Percentiles rank a stretch among this genome's conserved stretches.
Evolutionary conservation across 140 eudicot genomes (phyloP).

Genomic region (Flaveria floridana): DNA sequence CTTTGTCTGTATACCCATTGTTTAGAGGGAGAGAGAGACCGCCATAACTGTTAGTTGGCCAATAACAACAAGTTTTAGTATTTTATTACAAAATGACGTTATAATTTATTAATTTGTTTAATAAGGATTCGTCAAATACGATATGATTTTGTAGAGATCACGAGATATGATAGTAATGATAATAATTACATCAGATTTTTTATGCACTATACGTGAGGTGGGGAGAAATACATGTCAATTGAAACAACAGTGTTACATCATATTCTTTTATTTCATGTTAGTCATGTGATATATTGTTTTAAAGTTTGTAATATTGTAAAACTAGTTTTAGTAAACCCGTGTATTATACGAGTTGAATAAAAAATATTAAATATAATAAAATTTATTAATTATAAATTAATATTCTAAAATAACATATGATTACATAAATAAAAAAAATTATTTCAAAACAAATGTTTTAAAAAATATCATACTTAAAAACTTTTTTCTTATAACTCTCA

Average conservation of each 20-base stretch:
- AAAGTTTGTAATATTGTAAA: not conserved
- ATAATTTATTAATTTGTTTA: too few species aligned
- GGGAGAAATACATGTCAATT: too few species aligned
- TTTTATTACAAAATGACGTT: not conserved
- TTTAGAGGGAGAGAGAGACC: not conserved
- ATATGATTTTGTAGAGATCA: not conserved
- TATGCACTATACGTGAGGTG: too few species aligned
- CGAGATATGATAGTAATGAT: not conserved
- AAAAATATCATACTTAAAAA: too few species aligned
- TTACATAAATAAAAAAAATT: too few species aligned
- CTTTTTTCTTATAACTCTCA: too few species aligned
- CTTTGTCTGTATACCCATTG: conserved; percentile 1
- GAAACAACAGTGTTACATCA: not conserved
- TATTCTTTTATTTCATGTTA: not conserved
- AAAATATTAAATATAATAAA: too few species aligned
- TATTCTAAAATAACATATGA: too few species aligned
- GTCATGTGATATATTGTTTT: not conserved
- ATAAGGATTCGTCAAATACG: not conserved
- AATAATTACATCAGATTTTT: not conserved
- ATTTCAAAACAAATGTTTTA: too few species aligned
- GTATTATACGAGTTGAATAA: too few species aligned
- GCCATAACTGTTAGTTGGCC: conserved; percentile 14
- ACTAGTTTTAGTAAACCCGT: too few species aligned
- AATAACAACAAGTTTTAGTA: not conserved
- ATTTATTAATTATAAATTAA: too few species aligned